Base-by-base conservation (phyloP, 2,329 filamentous ascomycete genomes). In the Cladosporium velox region DNA sequence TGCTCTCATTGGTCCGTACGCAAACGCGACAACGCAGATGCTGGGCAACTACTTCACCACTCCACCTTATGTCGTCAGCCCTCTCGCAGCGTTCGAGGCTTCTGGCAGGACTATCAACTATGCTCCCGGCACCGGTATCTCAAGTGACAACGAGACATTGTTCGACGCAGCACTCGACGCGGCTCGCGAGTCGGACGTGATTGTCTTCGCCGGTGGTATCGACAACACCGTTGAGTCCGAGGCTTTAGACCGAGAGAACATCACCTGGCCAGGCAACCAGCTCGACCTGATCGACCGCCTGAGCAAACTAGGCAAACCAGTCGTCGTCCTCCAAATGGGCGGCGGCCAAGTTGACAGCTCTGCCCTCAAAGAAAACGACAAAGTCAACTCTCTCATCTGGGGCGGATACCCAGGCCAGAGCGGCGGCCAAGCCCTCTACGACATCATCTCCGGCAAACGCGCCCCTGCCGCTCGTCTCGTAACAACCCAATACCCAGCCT, bases 1-100 rank as follows among this genome's bases (percentile, higher is more conserved):
- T 2, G 85, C 83, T 1, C 76, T 88, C 54, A 76, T 88, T 28
- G 86, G 86, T 0, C 81, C 81, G 28, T 88, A 85, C 79, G 85
- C 83, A 4, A 85, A 85, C 59, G 83, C 83, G 10, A 84, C 84
- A 0, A 77, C 75, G 14, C 80, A 86, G 66, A 79, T 88, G 75
- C 83, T 83, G 52, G 86, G 85, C 1, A 85, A 84, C 69, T 88
- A 88, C 74, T 78, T 72, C 66, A 67, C 64, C 15, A 65, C 59
- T 11, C 58, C 71, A 18, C 70, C 69, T 5, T 72, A 70, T 62
- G 60, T 70, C 3, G 65, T 65, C 52, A 69, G 68, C 52, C 72
- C 71, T 2, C 60, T 72, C 15, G 49, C 55, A n/a, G 71, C 69
- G 2, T 66, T 69, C 6, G 28, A 72, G 63, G 66, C 60, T 15